Base-by-base conservation (phyloP, 306 rosid species). In the Cucurbita moschata region DNA sequence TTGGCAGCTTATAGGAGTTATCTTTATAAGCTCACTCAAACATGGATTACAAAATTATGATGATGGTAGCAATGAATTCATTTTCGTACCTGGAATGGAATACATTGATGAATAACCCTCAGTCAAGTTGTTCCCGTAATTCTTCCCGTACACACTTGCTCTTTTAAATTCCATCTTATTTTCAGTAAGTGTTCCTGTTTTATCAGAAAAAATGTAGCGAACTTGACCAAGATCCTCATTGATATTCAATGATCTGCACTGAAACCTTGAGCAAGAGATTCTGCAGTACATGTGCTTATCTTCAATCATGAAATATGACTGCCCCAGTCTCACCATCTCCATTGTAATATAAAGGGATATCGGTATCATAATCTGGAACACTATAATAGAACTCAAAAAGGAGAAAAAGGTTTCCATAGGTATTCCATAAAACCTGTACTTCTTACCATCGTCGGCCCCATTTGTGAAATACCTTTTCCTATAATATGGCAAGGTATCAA, bases 311-410 rank as follows among this genome's bases (percentile, higher is more conserved):
- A 95, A 95, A 84, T 89, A 95, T 59, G 99, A 88, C 92, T 95
- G 99, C 51, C 99, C 97, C 82, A 95, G 79, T 46, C 99, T 88
- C 76, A 95, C 97, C 85, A 95, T 83, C 84, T 95, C 99, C 97
- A 95, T 89, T 4, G 97, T 89, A 76, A 95, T 95, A 82, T 95
- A 95, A 47, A 95, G 96, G 65, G 99, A 91, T 80, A 95, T 95
- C 6, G 99, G 99, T 83, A 95, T 95, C 99, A 95, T 95, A 44
- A 95, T 95, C 92, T 95, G 99, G 79, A 95, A 95, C 81, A 95
- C 97, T 67, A 95, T 95, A 53, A 95, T 72, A 73, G 99, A 91
- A 81, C 96, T 95, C 89, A 95, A 81, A 76, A 95, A 95, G 76
- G 99, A 87, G 86, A 95, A 89, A 84, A 95, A 86, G 5, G 85